Base-by-base conservation (phyloP, 176 grass and related monocot genomes). In the Zoysia japonica region DNA sequence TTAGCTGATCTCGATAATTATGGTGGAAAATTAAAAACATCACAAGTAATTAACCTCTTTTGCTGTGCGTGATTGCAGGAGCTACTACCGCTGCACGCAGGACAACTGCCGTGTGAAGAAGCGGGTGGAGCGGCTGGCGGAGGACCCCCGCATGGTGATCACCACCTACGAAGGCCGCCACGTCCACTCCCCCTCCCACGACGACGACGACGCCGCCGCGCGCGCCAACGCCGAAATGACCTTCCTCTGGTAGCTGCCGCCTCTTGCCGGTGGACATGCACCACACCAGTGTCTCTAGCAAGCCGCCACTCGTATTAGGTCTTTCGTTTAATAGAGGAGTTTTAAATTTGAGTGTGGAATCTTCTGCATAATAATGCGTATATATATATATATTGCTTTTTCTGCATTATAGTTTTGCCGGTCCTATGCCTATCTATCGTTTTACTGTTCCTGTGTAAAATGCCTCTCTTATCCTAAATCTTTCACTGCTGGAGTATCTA, bases 141-240 rank as follows among this genome's bases (percentile, higher is more conserved):
- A 93, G 61, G 93, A 96, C 71, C 93, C 93, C 1, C 78, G 90
- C 71, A 93, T 96, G 93, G 93, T 96, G 49, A 93, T 96, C 85
- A 96, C 93, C 63, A 93, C 93, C 60, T 96, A 96, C 76, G 93
- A 96, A 70, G 93, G 93, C 50, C 87, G 88, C 39, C 93, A 96
- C n/a, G 85, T 85, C n/a, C 93, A 96, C 78, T 90, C 93, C 16
- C 93, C 93, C 1, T 96, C 93, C 47, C 88, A 64, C 44, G 88
- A 96, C 13, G 90, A 95, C 0, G 92, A 89, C 42, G 87, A 89
- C 47, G 93, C 89, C 8, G 82, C 67, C 9, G 65, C 93, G 11
- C 71, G 80, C 13, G 87, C 87, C 9, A 79, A 50, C 62, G 79
- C 92, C 19, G 87, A 95, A 74, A 88, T 90, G 89, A 89, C 44